These are phyloP conservation scores for Coemansia erecta DNA, from an alignment of 192 early-diverging fungal genomes.

Conservation along the genomic window DNA sequence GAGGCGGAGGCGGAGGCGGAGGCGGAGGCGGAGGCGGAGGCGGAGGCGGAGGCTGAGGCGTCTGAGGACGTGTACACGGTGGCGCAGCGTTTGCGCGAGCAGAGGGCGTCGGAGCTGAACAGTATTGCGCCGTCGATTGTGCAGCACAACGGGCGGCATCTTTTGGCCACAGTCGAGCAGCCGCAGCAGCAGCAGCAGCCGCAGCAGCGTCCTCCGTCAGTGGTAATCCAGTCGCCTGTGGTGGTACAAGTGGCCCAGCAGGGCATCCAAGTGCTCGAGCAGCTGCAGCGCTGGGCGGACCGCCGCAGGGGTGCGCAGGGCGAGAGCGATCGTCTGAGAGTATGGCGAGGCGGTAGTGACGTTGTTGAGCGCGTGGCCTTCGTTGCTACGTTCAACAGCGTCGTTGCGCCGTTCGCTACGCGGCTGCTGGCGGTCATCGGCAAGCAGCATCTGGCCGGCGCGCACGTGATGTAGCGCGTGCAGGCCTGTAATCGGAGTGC, in stretches of 20 bases:
- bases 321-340: slow-evolving; percentile 20
- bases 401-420: slow-evolving; percentile 18
- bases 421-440: slow-evolving; percentile 33
- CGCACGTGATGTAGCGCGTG: neutral
- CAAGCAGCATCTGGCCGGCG: neutral
- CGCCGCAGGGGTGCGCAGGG: slow-evolving; percentile 26
- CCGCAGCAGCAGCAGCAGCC: slow-evolving; percentile 3
- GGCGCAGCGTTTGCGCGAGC: neutral
- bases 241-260: slow-evolving; percentile 33
- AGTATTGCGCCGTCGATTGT: neutral
- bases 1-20: neutral
- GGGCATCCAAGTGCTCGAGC: slow-evolving; percentile 43
- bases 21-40: too few relatives aligned
- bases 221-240: slow-evolving; percentile 14
- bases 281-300: slow-evolving; percentile 49
- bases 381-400: slow-evolving; percentile 22
- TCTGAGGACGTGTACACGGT: neutral
- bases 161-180: neutral
- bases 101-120: neutral
- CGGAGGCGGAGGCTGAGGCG: too few relatives aligned
- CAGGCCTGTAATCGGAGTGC: neutral
- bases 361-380: slow-evolving; percentile 42
- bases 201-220: slow-evolving; percentile 2
- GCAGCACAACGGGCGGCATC: neutral
- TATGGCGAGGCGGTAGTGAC: slow-evolving; percentile 38